phyloP scores from a whole-genome alignment of 1,284 basidiomycete genomes.

The Malassezia slooffiae region DNA sequence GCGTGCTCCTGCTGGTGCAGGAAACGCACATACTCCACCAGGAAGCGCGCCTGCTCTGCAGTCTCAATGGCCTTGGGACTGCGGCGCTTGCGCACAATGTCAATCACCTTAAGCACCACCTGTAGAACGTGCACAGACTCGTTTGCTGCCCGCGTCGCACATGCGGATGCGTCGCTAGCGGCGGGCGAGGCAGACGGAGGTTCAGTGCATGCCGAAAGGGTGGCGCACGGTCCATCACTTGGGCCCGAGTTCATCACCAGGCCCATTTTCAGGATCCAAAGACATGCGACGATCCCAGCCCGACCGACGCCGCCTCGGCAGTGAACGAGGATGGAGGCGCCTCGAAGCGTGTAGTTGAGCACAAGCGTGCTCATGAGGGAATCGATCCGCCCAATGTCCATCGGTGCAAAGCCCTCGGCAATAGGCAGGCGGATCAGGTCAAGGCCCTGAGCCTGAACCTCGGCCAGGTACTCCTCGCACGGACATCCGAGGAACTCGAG shows the following conservation, averaged over 20 bases:
- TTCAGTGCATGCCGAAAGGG: too few species aligned
- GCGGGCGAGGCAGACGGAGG: too few species aligned
- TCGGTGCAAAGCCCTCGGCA: constrained; percentile 79
- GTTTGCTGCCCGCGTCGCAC: background rate
- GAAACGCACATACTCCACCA: constrained; percentile 30
- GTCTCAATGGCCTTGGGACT: constrained; percentile 45
- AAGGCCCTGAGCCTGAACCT: constrained; percentile 59
- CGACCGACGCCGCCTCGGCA: constrained; percentile 91
- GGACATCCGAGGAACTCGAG: constrained; percentile 69
- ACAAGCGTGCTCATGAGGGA: constrained; percentile 62
- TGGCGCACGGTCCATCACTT: too few species aligned
- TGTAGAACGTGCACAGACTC: background rate
- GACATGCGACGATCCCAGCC: constrained; percentile 80
- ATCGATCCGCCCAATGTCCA: constrained; percentile 70
- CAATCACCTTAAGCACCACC: constrained; percentile 20
- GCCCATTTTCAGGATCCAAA: constrained; percentile 86
- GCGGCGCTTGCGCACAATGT: constrained; percentile 31
- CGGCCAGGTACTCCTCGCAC: constrained; percentile 63
- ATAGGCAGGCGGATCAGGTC: constrained; percentile 69
- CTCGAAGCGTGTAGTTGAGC: constrained; percentile 62
- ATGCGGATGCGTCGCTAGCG: too few species aligned
- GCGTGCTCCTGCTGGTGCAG: constrained; percentile 25
- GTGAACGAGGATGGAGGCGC: constrained; percentile 69
- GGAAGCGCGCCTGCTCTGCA: constrained; percentile 40
- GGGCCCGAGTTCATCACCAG: too few species aligned